A percentile compares a stretch with the other conserved stretches of the same genome.
phyloP scores from a whole-genome alignment of 495 filamentous ascomycete species.

The Talaromyces liani region DNA sequence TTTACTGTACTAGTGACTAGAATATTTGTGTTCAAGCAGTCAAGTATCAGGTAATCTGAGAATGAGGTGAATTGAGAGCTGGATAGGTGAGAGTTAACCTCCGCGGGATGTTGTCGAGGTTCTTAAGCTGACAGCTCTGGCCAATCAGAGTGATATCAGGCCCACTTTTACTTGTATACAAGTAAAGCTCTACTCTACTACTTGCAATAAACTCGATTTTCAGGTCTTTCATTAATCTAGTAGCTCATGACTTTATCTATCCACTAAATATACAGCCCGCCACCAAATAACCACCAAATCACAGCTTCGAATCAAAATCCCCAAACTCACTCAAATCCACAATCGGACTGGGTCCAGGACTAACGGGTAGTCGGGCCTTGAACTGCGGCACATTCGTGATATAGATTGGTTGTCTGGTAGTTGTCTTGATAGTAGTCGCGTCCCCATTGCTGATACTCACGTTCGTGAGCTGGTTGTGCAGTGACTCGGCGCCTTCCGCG shows the following conservation, averaged over 20 bases:
- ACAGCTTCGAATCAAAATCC: slow-evolving; percentile 72
- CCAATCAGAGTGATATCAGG: not conserved
- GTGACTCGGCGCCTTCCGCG: slow-evolving; percentile 27
- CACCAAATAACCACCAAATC: not conserved
- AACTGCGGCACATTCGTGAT: slow-evolving; percentile 71
- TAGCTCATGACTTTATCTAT: slow-evolving; percentile 4
- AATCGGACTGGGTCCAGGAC: slow-evolving; percentile 61
- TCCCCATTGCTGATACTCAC: slow-evolving; percentile 22
- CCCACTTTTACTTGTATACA: not conserved
- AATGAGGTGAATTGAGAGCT: not conserved
- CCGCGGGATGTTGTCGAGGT: slow-evolving; percentile 3
- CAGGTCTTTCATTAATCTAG: not conserved
- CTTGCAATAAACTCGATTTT: not conserved
- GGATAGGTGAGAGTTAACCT: not conserved
- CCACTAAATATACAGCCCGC: not conserved
- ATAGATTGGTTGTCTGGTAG: slow-evolving; percentile 28
- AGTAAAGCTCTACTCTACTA: not conserved
- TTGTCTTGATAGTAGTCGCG: slow-evolving; percentile 5
- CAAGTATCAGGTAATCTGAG: not conserved
- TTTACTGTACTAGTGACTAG: not conserved
- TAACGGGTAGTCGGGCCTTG: slow-evolving; percentile 64
- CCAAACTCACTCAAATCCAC: slow-evolving; percentile 73
- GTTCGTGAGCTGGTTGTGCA: slow-evolving; percentile 38
- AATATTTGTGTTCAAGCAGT: not conserved
- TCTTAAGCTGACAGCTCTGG: not conserved